These are phyloP conservation scores for Aspergillus sojae DNA, from an alignment of 2,329 filamentous ascomycete genomes.

Conservation along the genomic window DNA sequence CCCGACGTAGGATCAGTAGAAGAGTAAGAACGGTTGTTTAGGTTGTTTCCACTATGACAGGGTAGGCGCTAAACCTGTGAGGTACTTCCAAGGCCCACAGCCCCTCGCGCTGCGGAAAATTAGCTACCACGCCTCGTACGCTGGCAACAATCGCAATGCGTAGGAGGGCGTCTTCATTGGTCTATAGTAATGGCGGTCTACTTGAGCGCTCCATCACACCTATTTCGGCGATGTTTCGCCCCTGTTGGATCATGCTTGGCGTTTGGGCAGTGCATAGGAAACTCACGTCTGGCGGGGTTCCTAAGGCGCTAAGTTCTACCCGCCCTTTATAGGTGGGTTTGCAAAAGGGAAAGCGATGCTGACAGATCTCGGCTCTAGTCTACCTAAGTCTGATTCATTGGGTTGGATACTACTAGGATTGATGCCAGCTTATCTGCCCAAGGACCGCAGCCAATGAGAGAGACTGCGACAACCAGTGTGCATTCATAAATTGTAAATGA, in stretches of 20 bases:
- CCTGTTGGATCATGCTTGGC: not conserved
- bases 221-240: not conserved
- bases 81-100: not conserved
- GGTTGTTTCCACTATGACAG: not conserved
- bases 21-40: not conserved
- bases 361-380: not conserved
- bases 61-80: not conserved
- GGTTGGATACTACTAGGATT: not conserved
- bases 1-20: not conserved
- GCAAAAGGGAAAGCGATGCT: rapidly evolving
- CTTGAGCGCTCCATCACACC: not conserved
- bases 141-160: not conserved
- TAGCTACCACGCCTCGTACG: too few relatives aligned
- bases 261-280: not conserved
- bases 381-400: not conserved
- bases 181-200: not conserved
- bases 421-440: not conserved
- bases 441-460: not conserved
- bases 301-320: not conserved
- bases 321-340: not conserved
- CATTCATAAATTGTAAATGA: not conserved
- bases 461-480: not conserved
- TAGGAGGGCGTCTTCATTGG: not conserved
- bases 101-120: not conserved
- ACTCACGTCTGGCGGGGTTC: not conserved